These are phyloP conservation scores for Laburnicola sp. DNA, from an alignment of 2,329 filamentous ascomycete genomes.

Conservation along the genomic window DNA sequence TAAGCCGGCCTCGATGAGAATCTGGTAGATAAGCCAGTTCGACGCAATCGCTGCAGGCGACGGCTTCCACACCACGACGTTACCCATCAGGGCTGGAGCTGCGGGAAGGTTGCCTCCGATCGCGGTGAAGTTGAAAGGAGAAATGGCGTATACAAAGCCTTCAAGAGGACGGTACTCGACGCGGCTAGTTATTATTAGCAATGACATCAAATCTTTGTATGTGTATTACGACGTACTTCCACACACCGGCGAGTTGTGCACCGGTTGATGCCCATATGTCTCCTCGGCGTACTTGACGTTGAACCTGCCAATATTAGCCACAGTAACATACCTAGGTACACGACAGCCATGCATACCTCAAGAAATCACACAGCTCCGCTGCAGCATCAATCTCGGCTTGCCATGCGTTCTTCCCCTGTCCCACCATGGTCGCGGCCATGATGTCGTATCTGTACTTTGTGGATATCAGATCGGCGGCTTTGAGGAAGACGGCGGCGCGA, in stretches of 20 bases:
- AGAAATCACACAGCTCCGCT: conserved; percentile 88
- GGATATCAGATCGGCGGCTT: conserved; percentile 87
- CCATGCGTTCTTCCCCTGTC: conserved; percentile 98
- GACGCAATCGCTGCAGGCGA: conserved; percentile 85
- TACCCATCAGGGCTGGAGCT: conserved; percentile 84
- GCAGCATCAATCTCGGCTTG: conserved; percentile 98
- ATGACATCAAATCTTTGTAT: background rate
- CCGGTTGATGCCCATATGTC: conserved; percentile 83
- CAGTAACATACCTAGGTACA: background rate
- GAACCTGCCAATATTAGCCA: conserved; percentile 56
- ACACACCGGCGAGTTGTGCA: conserved; percentile 78
- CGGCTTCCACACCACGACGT: conserved; percentile 97
- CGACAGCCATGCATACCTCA: conserved; percentile 57
- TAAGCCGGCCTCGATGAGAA: conserved; percentile 86
- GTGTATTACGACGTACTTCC: conserved; percentile 65
- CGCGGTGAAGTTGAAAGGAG: conserved; percentile 96
- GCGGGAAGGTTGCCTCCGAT: conserved; percentile 86
- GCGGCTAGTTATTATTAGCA: conserved; percentile 54
- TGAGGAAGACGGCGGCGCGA: conserved; percentile 89
- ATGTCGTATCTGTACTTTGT: conserved; percentile 96
- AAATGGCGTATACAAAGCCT: conserved; percentile 92
- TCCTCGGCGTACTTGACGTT: conserved; percentile 94
- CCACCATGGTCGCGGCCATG: conserved; percentile 94
- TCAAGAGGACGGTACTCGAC: conserved; percentile 88
- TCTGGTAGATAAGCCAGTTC: conserved; percentile 88